Conservation (phyloP, 2,329 filamentous ascomycete species). For the Penicillium sp. region DNA sequence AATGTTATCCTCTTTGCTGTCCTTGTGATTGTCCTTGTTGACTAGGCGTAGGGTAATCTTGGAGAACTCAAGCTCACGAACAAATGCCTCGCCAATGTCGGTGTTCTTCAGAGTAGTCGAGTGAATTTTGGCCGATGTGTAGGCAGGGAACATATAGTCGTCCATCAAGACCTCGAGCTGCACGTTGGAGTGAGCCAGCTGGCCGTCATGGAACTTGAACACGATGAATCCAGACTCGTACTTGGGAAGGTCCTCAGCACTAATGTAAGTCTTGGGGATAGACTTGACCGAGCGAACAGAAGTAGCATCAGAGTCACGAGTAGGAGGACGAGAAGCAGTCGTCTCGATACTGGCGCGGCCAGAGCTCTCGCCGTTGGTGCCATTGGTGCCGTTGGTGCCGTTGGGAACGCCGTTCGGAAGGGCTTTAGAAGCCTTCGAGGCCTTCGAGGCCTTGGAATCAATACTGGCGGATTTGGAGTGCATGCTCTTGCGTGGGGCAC, state of each 20-base stretch:
- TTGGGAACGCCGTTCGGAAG: conserved; percentile 15
- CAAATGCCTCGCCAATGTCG: conserved; percentile 92
- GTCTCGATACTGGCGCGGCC: conserved; percentile 34
- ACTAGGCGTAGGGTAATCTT: conserved; percentile 83
- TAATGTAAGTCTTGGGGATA: conserved; percentile 73
- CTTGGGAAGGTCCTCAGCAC: conserved; percentile 73
- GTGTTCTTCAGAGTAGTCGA: conserved; percentile 71
- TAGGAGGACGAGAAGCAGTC: conserved; percentile 34
- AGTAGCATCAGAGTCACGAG: conserved; percentile 47
- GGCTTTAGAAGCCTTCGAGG: conserved; percentile 14
- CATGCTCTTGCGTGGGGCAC: conserved; percentile 26
- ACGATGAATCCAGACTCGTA: conserved; percentile 89
- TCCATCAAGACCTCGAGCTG: conserved; percentile 89
- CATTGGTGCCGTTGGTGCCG: conserved; percentile 36
- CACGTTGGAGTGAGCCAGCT: conserved; percentile 72
- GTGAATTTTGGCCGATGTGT: conserved; percentile 73
- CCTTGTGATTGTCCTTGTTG: conserved; percentile 72
- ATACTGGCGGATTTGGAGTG: conserved; percentile 31
- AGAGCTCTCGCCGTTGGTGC: conserved; percentile 42
- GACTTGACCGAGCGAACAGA: conserved; percentile 50
- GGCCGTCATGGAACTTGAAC: conserved; percentile 88
- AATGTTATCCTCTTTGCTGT: conserved; percentile 66
- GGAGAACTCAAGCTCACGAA: conserved; percentile 96
- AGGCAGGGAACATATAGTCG: conserved; percentile 89
- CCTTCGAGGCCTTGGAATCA: conserved; percentile 25